phyloP scores from a whole-genome alignment of 2,329 filamentous ascomycete species.

The Myriosclerotinia duriaeana region DNA sequence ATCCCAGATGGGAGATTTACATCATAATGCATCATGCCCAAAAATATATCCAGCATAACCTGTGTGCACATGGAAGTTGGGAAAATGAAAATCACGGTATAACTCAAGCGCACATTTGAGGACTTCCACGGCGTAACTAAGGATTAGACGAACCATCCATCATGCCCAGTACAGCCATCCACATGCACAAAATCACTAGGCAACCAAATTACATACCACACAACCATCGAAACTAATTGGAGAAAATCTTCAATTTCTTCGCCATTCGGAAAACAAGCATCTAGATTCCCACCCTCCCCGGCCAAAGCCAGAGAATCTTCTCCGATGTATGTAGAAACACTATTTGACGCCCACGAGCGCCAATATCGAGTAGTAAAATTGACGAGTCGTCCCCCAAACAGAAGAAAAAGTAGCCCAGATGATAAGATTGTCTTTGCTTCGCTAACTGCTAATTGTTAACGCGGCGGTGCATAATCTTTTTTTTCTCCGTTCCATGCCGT shows the following conservation, averaged over 20 bases:
- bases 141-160: neutral
- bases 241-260: constrained; percentile 18
- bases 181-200: neutral
- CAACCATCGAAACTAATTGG: no score
- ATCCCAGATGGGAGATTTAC: no score
- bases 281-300: constrained; percentile 24
- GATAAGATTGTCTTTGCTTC: constrained; percentile 20
- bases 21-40: no score
- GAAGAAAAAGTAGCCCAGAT: constrained; percentile 26
- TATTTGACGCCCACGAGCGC: constrained; percentile 36
- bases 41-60: no score
- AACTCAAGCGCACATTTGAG: no score
- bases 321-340: constrained; percentile 27
- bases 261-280: constrained; percentile 15
- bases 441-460: constrained; percentile 17
- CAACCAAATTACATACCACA: neutral
- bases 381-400: constrained; percentile 24
- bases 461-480: constrained; percentile 8
- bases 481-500: neutral
- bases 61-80: no score
- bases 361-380: constrained; percentile 27
- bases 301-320: constrained; percentile 25
- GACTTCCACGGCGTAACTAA: neutral
- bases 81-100: no score
- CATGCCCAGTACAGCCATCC: neutral